Evolutionary conservation across 2,329 filamentous ascomycete genomes (phyloP).

Genomic region (Claviceps arundinis): DNA sequence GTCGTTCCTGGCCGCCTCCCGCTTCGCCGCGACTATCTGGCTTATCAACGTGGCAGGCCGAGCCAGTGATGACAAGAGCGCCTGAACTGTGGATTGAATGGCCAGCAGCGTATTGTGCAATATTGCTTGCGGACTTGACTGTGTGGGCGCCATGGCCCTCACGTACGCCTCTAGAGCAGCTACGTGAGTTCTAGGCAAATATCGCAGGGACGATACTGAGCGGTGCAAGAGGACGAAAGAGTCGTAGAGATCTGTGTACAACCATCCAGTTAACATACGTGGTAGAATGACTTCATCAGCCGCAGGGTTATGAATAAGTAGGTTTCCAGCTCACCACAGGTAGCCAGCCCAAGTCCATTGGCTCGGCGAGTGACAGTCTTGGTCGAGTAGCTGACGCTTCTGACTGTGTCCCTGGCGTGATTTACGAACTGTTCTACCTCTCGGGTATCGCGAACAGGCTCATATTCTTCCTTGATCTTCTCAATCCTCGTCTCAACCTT

Average conservation of each 20-base stretch:
- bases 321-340: conserved; percentile 34
- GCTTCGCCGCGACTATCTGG: conserved; percentile 60
- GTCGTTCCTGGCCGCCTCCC: conserved; percentile 65
- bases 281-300: no score
- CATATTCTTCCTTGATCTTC: conserved; percentile 77
- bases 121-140: conserved; percentile 57
- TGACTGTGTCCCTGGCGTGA: conserved; percentile 80
- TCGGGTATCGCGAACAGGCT: conserved; percentile 67
- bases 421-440: conserved; percentile 91
- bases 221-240: conserved; percentile 43
- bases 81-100: conserved; percentile 71
- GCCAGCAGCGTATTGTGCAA: conserved; percentile 69
- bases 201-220: conserved; percentile 42
- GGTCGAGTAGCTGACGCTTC: conserved; percentile 70
- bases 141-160: conserved; percentile 47
- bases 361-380: conserved; percentile 70
- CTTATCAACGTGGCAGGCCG: conserved; percentile 67
- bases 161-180: conserved; percentile 62
- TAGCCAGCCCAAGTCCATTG: conserved; percentile 56
- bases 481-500: conserved; percentile 77
- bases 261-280: neutral
- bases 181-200: conserved; percentile 55
- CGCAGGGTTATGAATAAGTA: neutral
- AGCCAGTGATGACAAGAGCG: conserved; percentile 65
- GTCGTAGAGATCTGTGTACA: conserved; percentile 49